Evolutionary conservation across 202 grass and related monocot genomes (phyloP).

Genomic region (Sporobolus alterniflorus): DNA sequence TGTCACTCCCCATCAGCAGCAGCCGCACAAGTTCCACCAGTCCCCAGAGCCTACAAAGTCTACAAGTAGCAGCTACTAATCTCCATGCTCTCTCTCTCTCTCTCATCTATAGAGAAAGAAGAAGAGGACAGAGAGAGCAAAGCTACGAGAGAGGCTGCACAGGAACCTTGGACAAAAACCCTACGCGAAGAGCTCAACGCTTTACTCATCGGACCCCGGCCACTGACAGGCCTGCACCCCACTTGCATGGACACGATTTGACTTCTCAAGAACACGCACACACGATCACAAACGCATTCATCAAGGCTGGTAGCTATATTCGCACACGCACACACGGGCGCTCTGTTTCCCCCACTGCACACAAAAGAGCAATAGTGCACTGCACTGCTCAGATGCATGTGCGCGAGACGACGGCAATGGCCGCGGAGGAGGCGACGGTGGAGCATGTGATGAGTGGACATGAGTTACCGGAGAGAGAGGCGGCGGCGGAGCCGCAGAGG

Average conservation of each 20-base stretch:
- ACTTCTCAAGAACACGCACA: slow-evolving; percentile 68
- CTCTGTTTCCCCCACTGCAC: slow-evolving; percentile 11
- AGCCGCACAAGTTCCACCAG: slow-evolving; percentile 52
- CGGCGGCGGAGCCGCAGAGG: slow-evolving; percentile 60
- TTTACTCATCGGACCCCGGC: slow-evolving; percentile 56
- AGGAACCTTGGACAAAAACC: slow-evolving; percentile 63
- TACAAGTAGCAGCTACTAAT: slow-evolving; percentile 26
- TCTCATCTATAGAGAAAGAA: not conserved
- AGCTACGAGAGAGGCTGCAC: slow-evolving; percentile 28
- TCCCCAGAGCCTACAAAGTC: slow-evolving; percentile 43
- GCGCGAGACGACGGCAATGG: not conserved
- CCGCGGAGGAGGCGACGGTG: not conserved
- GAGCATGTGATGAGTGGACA: not conserved
- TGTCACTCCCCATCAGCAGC: slow-evolving; percentile 27
- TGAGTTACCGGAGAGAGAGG: slow-evolving; percentile 48
- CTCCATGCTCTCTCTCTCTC: slow-evolving; percentile 4
- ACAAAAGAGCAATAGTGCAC: slow-evolving; percentile 29
- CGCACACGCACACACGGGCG: slow-evolving; percentile 35
- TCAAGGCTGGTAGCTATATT: slow-evolving; percentile 36
- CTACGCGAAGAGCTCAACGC: slow-evolving; percentile 45
- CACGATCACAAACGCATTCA: slow-evolving; percentile 43
- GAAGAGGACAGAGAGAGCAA: not conserved
- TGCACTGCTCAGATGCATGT: slow-evolving; percentile 21
- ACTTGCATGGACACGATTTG: slow-evolving; percentile 99
- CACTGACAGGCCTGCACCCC: slow-evolving; percentile 93